A percentile compares a stretch with the other conserved stretches of the same genome.
phyloP scores from a whole-genome alignment of 1,284 basidiomycete species.

The Psilocybe mexicana region DNA sequence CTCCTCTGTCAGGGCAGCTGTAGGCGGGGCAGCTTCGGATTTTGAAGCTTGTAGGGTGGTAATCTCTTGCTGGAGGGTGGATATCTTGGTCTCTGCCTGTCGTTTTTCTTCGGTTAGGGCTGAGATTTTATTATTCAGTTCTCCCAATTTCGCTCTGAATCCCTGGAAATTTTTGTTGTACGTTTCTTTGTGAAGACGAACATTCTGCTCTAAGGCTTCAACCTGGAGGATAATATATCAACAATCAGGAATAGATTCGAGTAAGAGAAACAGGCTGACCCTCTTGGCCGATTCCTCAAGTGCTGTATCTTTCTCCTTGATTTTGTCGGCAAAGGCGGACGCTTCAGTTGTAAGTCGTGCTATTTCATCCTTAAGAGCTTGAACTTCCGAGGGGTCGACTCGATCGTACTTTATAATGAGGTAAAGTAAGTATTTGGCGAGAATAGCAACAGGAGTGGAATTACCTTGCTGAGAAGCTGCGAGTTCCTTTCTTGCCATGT shows the following conservation, averaged over 20 bases:
- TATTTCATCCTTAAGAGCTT: constrained; percentile 76
- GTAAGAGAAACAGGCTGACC: constrained; percentile 12
- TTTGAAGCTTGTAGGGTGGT: constrained; percentile 36
- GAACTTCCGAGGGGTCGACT: constrained; percentile 86
- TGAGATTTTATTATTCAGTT: constrained; percentile 34
- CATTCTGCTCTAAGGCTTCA: constrained; percentile 32
- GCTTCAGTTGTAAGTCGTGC: constrained; percentile 52
- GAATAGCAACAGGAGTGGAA: constrained; percentile 5
- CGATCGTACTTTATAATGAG: constrained; percentile 69
- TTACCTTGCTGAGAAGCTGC: constrained; percentile 78
- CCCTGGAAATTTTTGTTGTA: constrained; percentile 30
- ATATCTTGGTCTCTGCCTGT: constrained; percentile 31
- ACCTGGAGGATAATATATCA: constrained; percentile 16
- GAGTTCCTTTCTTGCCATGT: constrained; percentile 86
- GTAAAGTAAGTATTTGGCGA: constrained; percentile 5
- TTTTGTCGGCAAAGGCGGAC: constrained; percentile 40
- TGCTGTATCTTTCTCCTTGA: constrained; percentile 37
- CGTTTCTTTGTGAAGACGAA: constrained; percentile 37
- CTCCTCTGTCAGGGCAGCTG: constrained; percentile 30
- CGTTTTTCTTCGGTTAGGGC: constrained; percentile 36
- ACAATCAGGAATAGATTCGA: neutral
- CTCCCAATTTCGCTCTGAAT: constrained; percentile 36
- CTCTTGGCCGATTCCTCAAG: constrained; percentile 15
- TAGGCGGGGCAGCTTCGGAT: constrained; percentile 35
- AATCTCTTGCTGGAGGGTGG: constrained; percentile 40